Evolutionary conservation across 2,329 filamentous ascomycete genomes (phyloP).

Genomic region (Colletotrichum nymphaeae): DNA sequence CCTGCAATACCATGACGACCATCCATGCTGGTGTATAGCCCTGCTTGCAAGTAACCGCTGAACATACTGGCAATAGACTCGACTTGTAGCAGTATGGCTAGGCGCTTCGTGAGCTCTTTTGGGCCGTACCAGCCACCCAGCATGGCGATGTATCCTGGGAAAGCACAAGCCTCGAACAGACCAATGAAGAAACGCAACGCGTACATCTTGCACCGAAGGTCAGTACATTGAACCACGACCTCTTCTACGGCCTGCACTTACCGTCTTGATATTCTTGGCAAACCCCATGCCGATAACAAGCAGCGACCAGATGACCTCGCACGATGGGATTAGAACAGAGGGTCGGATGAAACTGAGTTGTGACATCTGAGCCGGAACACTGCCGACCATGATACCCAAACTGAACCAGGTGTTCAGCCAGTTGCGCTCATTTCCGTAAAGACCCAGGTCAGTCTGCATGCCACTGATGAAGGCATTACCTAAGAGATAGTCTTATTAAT

Average conservation of each 20-base stretch:
- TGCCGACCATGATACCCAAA: slow-evolving; percentile 39
- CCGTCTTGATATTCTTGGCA: slow-evolving; percentile 39
- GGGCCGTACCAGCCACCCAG: slow-evolving; percentile 56
- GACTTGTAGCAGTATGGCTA: slow-evolving; percentile 59
- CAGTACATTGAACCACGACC: background rate
- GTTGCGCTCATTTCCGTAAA: slow-evolving; percentile 41
- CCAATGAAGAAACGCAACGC: slow-evolving; percentile 56
- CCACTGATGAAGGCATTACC: slow-evolving; percentile 43
- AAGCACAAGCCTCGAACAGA: slow-evolving; percentile 50
- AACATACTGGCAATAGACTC: slow-evolving; percentile 66
- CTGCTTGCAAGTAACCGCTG: slow-evolving; percentile 67
- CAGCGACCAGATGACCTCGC: slow-evolving; percentile 40
- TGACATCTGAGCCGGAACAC: slow-evolving; percentile 41
- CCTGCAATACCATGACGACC: slow-evolving; percentile 46
- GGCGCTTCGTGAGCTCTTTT: slow-evolving; percentile 60
- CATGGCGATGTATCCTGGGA: slow-evolving; percentile 42
- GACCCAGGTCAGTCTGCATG: slow-evolving; percentile 41
- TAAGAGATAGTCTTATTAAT: background rate
- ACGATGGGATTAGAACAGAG: slow-evolving; percentile 41
- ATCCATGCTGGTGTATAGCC: slow-evolving; percentile 55
- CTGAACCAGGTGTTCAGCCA: slow-evolving; percentile 40
- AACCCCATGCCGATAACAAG: slow-evolving; percentile 33
- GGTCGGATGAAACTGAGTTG: slow-evolving; percentile 43
- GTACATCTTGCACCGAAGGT: slow-evolving; percentile 46
- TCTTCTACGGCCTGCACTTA: slow-evolving; percentile 6